Conservation (phyloP, 805 yeast species). For the Torulaspora indica region DNA sequence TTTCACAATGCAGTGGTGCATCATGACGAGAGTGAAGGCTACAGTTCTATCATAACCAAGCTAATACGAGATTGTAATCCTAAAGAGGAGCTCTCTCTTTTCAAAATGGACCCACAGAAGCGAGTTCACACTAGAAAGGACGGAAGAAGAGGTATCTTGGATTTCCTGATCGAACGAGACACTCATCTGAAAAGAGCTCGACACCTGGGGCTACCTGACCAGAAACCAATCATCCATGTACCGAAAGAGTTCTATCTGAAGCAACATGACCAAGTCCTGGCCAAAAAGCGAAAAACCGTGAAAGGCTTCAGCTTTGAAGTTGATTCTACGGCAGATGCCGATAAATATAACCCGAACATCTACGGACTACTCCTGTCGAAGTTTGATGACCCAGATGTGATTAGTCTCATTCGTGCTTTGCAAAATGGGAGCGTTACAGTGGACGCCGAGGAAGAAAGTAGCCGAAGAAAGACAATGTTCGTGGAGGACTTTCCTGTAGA, state of each 20-base stretch:
- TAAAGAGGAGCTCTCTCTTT: conserved; percentile 46
- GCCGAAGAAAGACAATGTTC: conserved; percentile 35
- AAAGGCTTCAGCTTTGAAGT: conserved; percentile 27
- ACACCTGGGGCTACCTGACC: conserved; percentile 32
- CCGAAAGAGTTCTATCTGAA: conserved; percentile 27
- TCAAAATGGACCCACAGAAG: conserved; percentile 37
- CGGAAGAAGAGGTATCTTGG: conserved; percentile 43
- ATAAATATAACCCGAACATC: conserved; percentile 19
- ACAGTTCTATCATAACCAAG: conserved; percentile 41
- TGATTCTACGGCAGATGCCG: conserved; percentile 14
- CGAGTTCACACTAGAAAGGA: conserved; percentile 47
- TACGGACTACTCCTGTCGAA: conserved; percentile 34
- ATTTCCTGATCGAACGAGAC: conserved; percentile 33
- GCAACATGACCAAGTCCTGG: conserved; percentile 25
- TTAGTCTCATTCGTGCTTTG: conserved; percentile 42
- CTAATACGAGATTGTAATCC: conserved; percentile 56
- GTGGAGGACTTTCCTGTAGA: conserved; percentile 38
- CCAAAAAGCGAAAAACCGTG: conserved; percentile 18
- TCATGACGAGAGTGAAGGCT: conserved; percentile 16
- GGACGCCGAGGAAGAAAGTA: conserved; percentile 29
- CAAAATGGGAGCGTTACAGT: conserved; percentile 40
- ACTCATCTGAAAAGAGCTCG: conserved; percentile 34
- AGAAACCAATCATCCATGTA: conserved; percentile 28
- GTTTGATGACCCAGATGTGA: conserved; percentile 33
- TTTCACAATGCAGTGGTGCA: conserved; percentile 60